Evolutionary conservation across 2,329 filamentous ascomycete species (phyloP), one percentile per base, ranked within the genome.

Genomic region (Sporothrix curviconia): DNA sequence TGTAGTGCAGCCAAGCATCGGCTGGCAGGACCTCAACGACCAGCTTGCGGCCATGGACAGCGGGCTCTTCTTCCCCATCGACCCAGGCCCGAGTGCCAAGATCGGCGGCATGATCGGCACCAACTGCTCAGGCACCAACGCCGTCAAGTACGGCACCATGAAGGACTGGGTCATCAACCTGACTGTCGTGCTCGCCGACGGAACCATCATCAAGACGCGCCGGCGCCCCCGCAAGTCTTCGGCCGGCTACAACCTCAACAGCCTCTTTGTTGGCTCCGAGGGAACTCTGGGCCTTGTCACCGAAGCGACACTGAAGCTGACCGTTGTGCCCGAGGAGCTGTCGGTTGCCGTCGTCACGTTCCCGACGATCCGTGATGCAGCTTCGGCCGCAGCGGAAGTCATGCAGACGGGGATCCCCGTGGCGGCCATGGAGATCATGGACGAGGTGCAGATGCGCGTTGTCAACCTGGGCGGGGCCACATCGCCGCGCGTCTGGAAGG

Each of bases 11-110:
- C 92, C 92, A 3, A 89, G 88, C 7, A 86, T 96, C 9, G 86
- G 87, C n/a, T 96, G 91, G 91, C 91, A 95, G 80, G 84, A 88
- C 54, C 74, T 96, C 58, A 96, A 96, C 66, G 83, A 87, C 62
- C 74, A 82, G 64, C 69, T 85, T 46, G 78, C 84, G 50, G 84
- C 88, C 66, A 82, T 87, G 70, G 78, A 82, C 39, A 85, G 82
- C 4, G 89, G 89, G 0, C 80, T 96, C 1, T 96, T 96, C 74
- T 95, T 96, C 68, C 92, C 92, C 1, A 85, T 95, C 12, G 92
- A 96, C 66, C 92, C 92, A 76, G 79, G 80, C 28, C 82, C 81
- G 59, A 82, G 78, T 64, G 87, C 88, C 15, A 88, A 87, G 72
- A 90, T 92, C 64, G 88, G 88, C 51, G 88, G 88, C 42, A 92